These are phyloP conservation scores for Leavenworthia alabamica DNA, from an alignment of 345 rosid species.

Conservation along the genomic window DNA sequence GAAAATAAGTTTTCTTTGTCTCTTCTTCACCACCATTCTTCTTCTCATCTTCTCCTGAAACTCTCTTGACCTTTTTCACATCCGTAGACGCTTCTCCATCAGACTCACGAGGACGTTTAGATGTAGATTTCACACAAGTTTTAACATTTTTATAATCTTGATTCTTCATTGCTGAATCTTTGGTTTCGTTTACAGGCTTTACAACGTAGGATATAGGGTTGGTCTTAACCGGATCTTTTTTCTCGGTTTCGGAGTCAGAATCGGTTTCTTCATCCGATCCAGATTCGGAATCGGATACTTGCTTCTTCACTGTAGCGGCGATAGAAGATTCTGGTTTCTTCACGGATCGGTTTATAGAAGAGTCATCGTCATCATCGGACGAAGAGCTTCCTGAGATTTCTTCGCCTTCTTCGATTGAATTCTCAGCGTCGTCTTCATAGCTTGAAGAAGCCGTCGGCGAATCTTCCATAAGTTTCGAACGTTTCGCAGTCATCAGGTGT, in stretches of 20 bases:
- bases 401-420: constrained; percentile 3
- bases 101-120: constrained; percentile 8
- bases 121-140: background rate
- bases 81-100: background rate
- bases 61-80: constrained; percentile 22
- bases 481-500: background rate
- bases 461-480: constrained; percentile 13
- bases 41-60: background rate
- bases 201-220: constrained; percentile 21
- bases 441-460: constrained; percentile 33
- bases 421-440: constrained; percentile 18
- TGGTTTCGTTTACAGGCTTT: constrained; percentile 21
- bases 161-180: background rate
- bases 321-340: background rate
- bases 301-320: background rate
- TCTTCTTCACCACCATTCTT: constrained; percentile 11
- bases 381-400: background rate
- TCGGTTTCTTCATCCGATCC: constrained; percentile 30
- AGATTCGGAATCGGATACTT: constrained; percentile 20
- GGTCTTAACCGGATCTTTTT: background rate
- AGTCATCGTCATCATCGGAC: background rate
- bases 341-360: background rate
- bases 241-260: constrained; percentile 26
- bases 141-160: constrained; percentile 3
- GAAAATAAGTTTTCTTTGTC: constrained; percentile 14